Percentiles rank a stretch among this genome's conserved stretches.
Conservation (phyloP, 169 alveolate genomes). For the Babesia divergens region DNA sequence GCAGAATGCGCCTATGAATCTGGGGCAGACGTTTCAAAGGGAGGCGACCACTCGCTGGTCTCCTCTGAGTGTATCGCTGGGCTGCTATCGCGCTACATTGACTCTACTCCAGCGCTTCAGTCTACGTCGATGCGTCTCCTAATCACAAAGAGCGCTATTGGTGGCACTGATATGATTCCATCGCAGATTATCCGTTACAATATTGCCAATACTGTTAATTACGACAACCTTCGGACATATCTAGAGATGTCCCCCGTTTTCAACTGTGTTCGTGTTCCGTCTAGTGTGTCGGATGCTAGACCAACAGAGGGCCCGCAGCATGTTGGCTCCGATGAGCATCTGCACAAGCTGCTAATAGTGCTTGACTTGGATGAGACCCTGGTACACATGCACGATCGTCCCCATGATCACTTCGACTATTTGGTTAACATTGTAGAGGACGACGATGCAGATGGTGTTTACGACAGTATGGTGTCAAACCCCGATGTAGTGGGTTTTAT, state of each 20-base stretch:
- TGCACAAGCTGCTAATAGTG: conserved; percentile 20
- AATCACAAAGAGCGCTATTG: neutral
- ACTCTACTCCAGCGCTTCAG: conserved; percentile 16
- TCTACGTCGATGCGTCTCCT: conserved; percentile 14
- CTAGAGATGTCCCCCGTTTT: neutral
- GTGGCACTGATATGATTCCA: neutral
- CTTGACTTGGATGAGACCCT: conserved; percentile 47
- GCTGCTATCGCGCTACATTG: conserved; percentile 16
- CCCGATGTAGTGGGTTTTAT: conserved; percentile 4
- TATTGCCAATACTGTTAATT: neutral
- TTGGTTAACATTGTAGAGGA: conserved; percentile 28
- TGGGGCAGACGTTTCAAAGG: neutral
- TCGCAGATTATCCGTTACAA: conserved; percentile 22
- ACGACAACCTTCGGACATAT: neutral
- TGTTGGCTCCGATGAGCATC: neutral
- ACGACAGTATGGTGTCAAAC: neutral
- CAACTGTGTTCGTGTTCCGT: neutral
- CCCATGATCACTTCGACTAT: conserved; percentile 23
- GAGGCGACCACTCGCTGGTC: neutral
- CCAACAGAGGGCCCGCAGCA: neutral
- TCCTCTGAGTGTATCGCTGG: conserved; percentile 25
- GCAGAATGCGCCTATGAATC: neutral
- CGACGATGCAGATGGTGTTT: neutral
- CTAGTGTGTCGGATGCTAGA: neutral
- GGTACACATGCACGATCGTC: conserved; percentile 37